These are phyloP conservation scores for Chaetomidium leptoderma DNA, from an alignment of 495 filamentous ascomycete genomes.

Conservation along the genomic window DNA sequence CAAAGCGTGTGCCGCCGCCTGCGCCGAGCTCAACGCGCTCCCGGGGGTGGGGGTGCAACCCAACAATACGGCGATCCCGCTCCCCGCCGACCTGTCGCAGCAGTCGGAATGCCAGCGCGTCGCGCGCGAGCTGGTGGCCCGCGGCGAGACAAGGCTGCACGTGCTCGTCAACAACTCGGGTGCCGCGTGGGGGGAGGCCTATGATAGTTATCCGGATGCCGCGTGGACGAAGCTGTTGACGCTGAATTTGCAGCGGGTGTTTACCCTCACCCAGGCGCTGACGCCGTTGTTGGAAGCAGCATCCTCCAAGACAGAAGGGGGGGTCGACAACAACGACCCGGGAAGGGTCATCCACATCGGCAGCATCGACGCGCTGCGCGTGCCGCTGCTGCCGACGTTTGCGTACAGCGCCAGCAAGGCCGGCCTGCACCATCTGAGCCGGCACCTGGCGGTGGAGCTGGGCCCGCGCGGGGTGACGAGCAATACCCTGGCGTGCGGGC, in stretches of 20 bases:
- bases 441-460: slow-evolving; percentile 67
- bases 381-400: slow-evolving; percentile 67
- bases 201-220: slow-evolving; percentile 64
- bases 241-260: slow-evolving; percentile 75
- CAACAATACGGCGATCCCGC: slow-evolving; percentile 29
- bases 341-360: slow-evolving; percentile 75
- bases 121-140: slow-evolving; percentile 55
- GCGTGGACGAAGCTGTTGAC: slow-evolving; percentile 74
- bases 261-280: slow-evolving; percentile 68
- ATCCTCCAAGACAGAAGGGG: slow-evolving; percentile 32
- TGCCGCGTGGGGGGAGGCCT: slow-evolving; percentile 69
- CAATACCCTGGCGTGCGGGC: slow-evolving; percentile 63
- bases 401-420: slow-evolving; percentile 74
- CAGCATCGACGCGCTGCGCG: slow-evolving; percentile 67
- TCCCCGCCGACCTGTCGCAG: slow-evolving; percentile 37
- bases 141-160: slow-evolving; percentile 64
- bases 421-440: slow-evolving; percentile 66
- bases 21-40: slow-evolving; percentile 28
- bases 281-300: slow-evolving; percentile 66
- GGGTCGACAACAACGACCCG: slow-evolving; percentile 30
- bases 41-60: not conserved
- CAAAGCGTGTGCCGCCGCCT: slow-evolving; percentile 32
- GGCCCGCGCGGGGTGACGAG: slow-evolving; percentile 61
- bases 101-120: slow-evolving; percentile 55
- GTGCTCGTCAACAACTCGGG: slow-evolving; percentile 80